Percentiles rank a stretch among this genome's conserved stretches.
Conservation (phyloP, 2,329 filamentous ascomycete genomes). For the Penicillium sp. region DNA sequence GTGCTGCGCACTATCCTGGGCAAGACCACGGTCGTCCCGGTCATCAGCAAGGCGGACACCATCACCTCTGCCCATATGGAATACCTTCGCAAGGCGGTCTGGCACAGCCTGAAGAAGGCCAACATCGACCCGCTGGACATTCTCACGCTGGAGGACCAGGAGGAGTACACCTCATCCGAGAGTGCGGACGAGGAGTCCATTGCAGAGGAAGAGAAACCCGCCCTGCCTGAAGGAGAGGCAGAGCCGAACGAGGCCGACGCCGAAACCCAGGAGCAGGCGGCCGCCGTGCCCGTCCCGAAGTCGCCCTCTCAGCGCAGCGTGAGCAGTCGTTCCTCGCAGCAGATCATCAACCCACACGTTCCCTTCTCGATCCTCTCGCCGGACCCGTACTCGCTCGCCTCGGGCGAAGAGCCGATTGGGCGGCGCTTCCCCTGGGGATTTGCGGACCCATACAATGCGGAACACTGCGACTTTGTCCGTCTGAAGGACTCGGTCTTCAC, state of each 20-base stretch:
- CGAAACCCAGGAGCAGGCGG: conserved; percentile 3
- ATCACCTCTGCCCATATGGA: conserved; percentile 95
- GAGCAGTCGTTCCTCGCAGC: conserved; percentile 53
- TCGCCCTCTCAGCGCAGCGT: conserved; percentile 41
- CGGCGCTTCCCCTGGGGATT: conserved; percentile 96
- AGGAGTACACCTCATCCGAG: conserved; percentile 60
- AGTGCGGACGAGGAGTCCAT: conserved; percentile 51
- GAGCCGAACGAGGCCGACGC: conserved; percentile 20
- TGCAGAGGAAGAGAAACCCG: conserved; percentile 4
- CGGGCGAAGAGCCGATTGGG: conserved; percentile 61
- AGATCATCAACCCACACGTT: conserved; percentile 64
- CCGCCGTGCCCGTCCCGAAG: conserved; percentile 25
- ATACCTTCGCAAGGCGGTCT: conserved; percentile 87
- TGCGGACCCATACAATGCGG: conserved; percentile 85
- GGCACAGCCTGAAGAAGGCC: conserved; percentile 82
- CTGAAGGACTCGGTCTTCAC: conserved; percentile 90
- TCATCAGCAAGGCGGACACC: conserved; percentile 96
- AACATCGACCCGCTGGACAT: conserved; percentile 87
- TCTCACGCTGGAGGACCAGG: conserved; percentile 78
- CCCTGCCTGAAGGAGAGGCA: conserved; percentile 9
- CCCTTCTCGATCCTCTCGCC: conserved; percentile 94
- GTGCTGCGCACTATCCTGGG: conserved; percentile 84
- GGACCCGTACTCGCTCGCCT: conserved; percentile 75
- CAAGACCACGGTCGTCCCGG: conserved; percentile 93
- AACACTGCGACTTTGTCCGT: conserved; percentile 91